Percentiles rank a stretch among this genome's conserved stretches.
Evolutionary conservation across 1,284 basidiomycete species (phyloP).

Genomic region (Inonotus obliquus): DNA sequence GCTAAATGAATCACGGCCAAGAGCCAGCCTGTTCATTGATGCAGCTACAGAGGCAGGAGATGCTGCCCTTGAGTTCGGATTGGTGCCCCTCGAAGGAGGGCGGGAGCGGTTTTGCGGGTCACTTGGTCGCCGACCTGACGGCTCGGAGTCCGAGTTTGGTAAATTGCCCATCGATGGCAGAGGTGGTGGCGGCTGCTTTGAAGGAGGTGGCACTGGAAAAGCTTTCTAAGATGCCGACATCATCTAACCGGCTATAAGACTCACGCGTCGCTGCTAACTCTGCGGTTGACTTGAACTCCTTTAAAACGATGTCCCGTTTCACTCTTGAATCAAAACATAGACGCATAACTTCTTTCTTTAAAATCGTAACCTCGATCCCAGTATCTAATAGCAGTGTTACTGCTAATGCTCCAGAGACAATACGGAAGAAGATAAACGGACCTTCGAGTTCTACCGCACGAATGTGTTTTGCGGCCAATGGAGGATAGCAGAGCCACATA

Average conservation of each 20-base stretch:
- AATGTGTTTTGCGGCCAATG: slow-evolving; percentile 91
- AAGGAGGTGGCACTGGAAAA: slow-evolving; percentile 47
- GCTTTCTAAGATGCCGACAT: slow-evolving; percentile 1
- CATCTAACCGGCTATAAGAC: slow-evolving; percentile 26
- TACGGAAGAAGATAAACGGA: slow-evolving; percentile 24
- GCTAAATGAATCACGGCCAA: slow-evolving; percentile 4
- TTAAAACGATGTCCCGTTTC: slow-evolving; percentile 62
- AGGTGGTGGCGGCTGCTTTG: slow-evolving; percentile 57
- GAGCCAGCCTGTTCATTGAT: slow-evolving; percentile 12
- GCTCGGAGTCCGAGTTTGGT: slow-evolving; percentile 17
- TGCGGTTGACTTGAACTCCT: slow-evolving; percentile 82
- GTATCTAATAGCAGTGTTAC: slow-evolving; percentile 43
- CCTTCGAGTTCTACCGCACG: slow-evolving; percentile 60
- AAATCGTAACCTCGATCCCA: slow-evolving; percentile 73
- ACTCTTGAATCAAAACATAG: slow-evolving; percentile 62
- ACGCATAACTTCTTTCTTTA: slow-evolving; percentile 84
- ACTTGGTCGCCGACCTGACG: slow-evolving; percentile 20
- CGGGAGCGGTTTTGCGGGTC: slow-evolving; percentile 19
- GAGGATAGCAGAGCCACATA: slow-evolving; percentile 94
- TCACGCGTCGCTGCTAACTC: slow-evolving; percentile 73
- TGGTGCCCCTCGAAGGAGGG: not conserved
- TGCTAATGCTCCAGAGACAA: slow-evolving; percentile 5
- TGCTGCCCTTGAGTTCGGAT: slow-evolving; percentile 22
- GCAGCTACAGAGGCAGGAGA: slow-evolving; percentile 25
- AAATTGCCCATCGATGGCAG: slow-evolving; percentile 38